phyloP scores from a whole-genome alignment of 1,284 basidiomycete genomes.

The Leccinum pachyderme region DNA sequence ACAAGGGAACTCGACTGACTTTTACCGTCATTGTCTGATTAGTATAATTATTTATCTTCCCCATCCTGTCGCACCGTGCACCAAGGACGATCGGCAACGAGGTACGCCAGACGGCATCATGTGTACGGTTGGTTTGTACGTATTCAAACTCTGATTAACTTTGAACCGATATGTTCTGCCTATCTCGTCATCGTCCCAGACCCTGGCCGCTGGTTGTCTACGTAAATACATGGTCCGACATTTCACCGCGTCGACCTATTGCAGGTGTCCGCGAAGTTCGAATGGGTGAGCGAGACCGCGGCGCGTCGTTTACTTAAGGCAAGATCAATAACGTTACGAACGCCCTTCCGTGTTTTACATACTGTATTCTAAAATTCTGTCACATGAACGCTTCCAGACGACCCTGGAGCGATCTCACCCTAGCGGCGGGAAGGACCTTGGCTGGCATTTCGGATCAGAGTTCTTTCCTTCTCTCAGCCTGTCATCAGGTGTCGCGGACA shows the following conservation, averaged over 20 bases:
- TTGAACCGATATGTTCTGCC: neutral
- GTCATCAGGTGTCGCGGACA: slow-evolving; percentile 1
- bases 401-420: slow-evolving; percentile 13
- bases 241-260: slow-evolving; percentile 2
- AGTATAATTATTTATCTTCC: neutral
- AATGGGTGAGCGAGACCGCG: slow-evolving; percentile 26
- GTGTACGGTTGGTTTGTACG: neutral
- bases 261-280: slow-evolving; percentile 12
- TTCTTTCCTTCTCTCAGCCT: neutral
- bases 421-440: neutral
- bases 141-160: neutral
- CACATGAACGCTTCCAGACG: neutral
- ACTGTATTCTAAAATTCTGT: neutral
- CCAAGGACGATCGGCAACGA: slow-evolving; percentile 2
- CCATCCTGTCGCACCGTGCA: neutral
- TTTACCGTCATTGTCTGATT: neutral
- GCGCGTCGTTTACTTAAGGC: slow-evolving; percentile 18
- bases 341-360: neutral
- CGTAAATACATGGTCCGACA: slow-evolving; percentile 1
- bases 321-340: slow-evolving; percentile 16
- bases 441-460: neutral
- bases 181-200: neutral
- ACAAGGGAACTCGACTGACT: slow-evolving; percentile 4
- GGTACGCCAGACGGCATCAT: neutral
- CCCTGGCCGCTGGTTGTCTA: neutral